phyloP scores from a whole-genome alignment of 2,329 filamentous ascomycete genomes.

The Fusarium piperis region DNA sequence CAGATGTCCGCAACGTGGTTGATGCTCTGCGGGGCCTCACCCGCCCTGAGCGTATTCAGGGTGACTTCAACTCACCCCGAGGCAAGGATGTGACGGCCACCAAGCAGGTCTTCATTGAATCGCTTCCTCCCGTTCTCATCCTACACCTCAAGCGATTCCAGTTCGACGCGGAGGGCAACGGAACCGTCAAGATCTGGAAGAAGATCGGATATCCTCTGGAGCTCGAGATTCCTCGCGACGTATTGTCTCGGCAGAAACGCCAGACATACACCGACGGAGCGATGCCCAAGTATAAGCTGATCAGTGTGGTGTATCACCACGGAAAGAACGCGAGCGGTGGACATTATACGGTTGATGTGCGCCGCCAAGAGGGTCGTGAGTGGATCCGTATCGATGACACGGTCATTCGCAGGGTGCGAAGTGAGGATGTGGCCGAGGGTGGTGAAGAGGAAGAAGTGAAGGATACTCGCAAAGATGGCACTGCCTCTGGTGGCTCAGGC shows the following conservation, averaged over 20 bases:
- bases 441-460: conserved; percentile 81
- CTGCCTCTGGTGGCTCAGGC: conserved; percentile 53
- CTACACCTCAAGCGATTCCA: conserved; percentile 98
- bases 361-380: conserved; percentile 91
- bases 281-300: conserved; percentile 85
- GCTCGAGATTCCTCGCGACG: conserved; percentile 90
- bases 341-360: conserved; percentile 97
- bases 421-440: conserved; percentile 88
- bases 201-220: conserved; percentile 95
- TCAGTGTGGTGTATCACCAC: conserved; percentile 94
- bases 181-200: conserved; percentile 98
- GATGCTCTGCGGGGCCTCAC: conserved; percentile 90
- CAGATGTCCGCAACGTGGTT: conserved; percentile 87
- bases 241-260: conserved; percentile 79
- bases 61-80: conserved; percentile 82
- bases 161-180: conserved; percentile 81
- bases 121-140: conserved; percentile 88
- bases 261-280: conserved; percentile 71
- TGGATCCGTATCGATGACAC: conserved; percentile 98
- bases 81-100: conserved; percentile 82
- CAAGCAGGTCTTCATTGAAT: conserved; percentile 96
- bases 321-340: conserved; percentile 96
- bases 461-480: conserved; percentile 52
- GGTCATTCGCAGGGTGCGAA: conserved; percentile 82
- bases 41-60: conserved; percentile 83